Conservation (phyloP, 2,329 filamentous ascomycete genomes). For the Fusarium liriodendri region DNA sequence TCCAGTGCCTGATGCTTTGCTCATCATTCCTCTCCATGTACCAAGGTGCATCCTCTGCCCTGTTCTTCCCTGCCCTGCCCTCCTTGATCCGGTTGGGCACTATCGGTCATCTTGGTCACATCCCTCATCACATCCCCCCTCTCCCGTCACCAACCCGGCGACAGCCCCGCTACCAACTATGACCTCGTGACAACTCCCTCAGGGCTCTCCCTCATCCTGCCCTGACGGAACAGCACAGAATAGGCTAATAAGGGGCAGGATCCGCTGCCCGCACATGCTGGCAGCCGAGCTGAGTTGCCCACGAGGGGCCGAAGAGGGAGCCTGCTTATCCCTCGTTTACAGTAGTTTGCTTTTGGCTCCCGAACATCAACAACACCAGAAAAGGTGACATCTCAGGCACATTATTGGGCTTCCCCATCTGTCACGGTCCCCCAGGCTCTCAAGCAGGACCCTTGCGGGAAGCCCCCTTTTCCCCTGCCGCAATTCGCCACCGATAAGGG, state of each 20-base stretch:
- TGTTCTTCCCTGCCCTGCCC: slow-evolving; percentile 3
- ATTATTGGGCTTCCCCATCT: slow-evolving; percentile 30
- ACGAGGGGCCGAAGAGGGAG: slow-evolving; percentile 12
- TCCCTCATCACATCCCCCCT: slow-evolving; percentile 35
- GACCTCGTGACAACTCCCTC: slow-evolving; percentile 40
- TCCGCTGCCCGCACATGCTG: slow-evolving; percentile 23
- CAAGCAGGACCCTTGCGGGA: slow-evolving; percentile 8
- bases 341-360: slow-evolving; percentile 19
- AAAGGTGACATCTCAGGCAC: slow-evolving; percentile 22
- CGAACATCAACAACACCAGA: slow-evolving; percentile 30
- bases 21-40: slow-evolving; percentile 14
- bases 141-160: slow-evolving; percentile 27
- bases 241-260: slow-evolving; percentile 32
- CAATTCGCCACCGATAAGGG: slow-evolving; percentile 40
- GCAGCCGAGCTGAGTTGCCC: slow-evolving; percentile 16
- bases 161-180: slow-evolving; percentile 36
- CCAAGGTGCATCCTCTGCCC: neutral
- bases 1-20: neutral
- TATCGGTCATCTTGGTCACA: slow-evolving; percentile 28
- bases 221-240: slow-evolving; percentile 28
- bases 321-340: slow-evolving; percentile 13
- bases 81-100: slow-evolving; percentile 21
- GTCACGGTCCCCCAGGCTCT: slow-evolving; percentile 3
- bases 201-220: slow-evolving; percentile 29
- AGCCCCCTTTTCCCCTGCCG: slow-evolving; percentile 30